A percentile compares a stretch with the other conserved stretches of the same genome.
These are phyloP conservation scores for Trametes polyzona DNA, from an alignment of 1,284 basidiomycete genomes.

Conservation along the genomic window DNA sequence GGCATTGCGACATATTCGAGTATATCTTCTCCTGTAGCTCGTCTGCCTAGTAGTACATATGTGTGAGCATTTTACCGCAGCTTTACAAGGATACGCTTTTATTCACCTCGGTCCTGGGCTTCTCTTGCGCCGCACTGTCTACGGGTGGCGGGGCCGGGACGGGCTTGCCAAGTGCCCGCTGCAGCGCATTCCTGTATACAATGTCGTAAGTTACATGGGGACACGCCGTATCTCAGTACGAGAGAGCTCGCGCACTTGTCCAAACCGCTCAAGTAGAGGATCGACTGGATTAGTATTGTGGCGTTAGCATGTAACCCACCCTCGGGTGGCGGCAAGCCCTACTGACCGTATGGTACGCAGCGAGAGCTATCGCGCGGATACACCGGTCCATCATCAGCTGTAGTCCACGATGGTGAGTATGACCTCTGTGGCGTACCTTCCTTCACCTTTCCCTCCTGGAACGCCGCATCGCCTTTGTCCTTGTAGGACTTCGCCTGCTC, in stretches of 20 bases:
- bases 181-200: slow-evolving; percentile 28
- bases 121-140: slow-evolving; percentile 30
- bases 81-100: no score
- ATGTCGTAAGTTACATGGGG: background rate
- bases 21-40: slow-evolving; percentile 78
- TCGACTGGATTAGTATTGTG: slow-evolving; percentile 46
- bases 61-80: background rate
- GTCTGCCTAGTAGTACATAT: slow-evolving; percentile 55
- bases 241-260: slow-evolving; percentile 56
- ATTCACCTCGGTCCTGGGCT: slow-evolving; percentile 42
- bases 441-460: slow-evolving; percentile 66
- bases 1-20: slow-evolving; percentile 79
- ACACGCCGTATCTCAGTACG: slow-evolving; percentile 24
- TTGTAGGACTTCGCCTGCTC: slow-evolving; percentile 69
- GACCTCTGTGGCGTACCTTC: slow-evolving; percentile 50
- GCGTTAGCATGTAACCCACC: background rate
- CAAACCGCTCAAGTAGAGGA: slow-evolving; percentile 71
- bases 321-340: background rate
- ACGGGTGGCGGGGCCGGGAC: slow-evolving; percentile 21
- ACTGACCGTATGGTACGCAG: slow-evolving; percentile 66
- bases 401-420: background rate
- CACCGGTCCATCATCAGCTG: background rate
- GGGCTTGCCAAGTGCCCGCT: slow-evolving; percentile 23
- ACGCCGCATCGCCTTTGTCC: slow-evolving; percentile 73
- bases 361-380: slow-evolving; percentile 49